These are phyloP conservation scores for Pterocarpus macrocarpus DNA, from an alignment of 306 rosid species.

Conservation along the genomic window DNA sequence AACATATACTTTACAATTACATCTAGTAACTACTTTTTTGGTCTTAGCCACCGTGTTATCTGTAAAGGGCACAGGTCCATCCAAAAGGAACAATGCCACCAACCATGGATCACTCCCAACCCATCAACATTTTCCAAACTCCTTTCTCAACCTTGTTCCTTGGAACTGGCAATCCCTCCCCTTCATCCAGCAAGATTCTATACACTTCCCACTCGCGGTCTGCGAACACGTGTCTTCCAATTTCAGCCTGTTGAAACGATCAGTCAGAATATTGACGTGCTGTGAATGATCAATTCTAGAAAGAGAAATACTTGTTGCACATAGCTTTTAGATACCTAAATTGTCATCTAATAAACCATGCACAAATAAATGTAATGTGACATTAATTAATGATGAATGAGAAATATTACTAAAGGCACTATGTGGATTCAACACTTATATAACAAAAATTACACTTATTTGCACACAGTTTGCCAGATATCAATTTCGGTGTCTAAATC, in stretches of 20 bases:
- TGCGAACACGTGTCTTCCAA: constrained; percentile 78
- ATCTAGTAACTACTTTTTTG: constrained; percentile 1
- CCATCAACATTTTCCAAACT: constrained; percentile 96
- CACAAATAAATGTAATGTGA: too few relatives aligned
- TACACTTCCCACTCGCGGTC: constrained; percentile 95
- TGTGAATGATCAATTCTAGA: constrained; percentile 14
- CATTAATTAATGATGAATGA: too few relatives aligned
- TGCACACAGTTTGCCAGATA: too few relatives aligned
- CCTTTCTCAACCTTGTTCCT: constrained; percentile 72
- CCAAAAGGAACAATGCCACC: constrained; percentile 38
- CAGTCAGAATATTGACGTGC: neutral
- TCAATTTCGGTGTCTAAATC: too few relatives aligned
- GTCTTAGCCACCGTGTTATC: constrained; percentile 12
- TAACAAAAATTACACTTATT: too few relatives aligned
- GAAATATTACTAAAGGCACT: too few relatives aligned
- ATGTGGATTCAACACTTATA: too few relatives aligned
- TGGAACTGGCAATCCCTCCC: constrained; percentile 62
- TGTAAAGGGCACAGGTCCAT: constrained; percentile 46
- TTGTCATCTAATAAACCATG: too few relatives aligned
- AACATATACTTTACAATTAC: constrained; percentile 34
- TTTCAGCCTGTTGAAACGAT: constrained; percentile 75
- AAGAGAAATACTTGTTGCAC: neutral
- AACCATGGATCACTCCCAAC: constrained; percentile 71
- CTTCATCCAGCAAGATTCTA: constrained; percentile 91
- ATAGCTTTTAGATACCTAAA: too few relatives aligned